These are phyloP conservation scores for Chimonanthus praecox DNA, from an alignment of 164 flowering plant genomes.

Conservation along the genomic window DNA sequence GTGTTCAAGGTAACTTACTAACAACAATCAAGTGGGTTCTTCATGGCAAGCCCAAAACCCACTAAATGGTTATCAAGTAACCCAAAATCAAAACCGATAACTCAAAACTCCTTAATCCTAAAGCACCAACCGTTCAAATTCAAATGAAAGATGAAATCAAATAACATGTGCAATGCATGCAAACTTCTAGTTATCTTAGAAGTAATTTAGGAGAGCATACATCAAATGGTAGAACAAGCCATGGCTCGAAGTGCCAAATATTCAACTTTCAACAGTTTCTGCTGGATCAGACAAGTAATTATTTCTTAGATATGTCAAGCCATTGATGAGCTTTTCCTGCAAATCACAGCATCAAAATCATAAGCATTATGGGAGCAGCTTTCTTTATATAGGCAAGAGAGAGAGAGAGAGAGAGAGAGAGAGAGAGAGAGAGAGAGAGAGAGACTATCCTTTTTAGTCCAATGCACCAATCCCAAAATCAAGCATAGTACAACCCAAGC, in stretches of 20 bases:
- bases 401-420: too few relatives aligned
- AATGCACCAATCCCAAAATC: too few relatives aligned
- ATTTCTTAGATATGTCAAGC: neutral
- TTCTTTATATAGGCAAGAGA: too few relatives aligned
- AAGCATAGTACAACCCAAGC: too few relatives aligned
- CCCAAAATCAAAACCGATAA: neutral
- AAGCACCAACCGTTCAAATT: neutral
- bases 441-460: too few relatives aligned
- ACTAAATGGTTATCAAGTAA: neutral
- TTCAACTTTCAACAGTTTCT: neutral
- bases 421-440: too few relatives aligned
- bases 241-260: neutral
- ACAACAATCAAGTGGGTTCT: neutral
- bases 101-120: neutral
- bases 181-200: neutral
- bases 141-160: neutral
- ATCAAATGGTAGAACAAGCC: neutral
- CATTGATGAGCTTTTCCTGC: neutral
- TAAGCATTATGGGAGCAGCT: neutral
- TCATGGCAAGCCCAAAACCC: neutral
- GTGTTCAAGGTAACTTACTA: neutral
- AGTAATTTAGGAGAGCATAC: neutral
- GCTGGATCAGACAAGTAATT: constrained; percentile 1
- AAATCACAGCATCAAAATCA: neutral
- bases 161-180: neutral